Base-by-base conservation (phyloP, 2,329 filamentous ascomycete species). In the Exophiala alcalophila region DNA sequence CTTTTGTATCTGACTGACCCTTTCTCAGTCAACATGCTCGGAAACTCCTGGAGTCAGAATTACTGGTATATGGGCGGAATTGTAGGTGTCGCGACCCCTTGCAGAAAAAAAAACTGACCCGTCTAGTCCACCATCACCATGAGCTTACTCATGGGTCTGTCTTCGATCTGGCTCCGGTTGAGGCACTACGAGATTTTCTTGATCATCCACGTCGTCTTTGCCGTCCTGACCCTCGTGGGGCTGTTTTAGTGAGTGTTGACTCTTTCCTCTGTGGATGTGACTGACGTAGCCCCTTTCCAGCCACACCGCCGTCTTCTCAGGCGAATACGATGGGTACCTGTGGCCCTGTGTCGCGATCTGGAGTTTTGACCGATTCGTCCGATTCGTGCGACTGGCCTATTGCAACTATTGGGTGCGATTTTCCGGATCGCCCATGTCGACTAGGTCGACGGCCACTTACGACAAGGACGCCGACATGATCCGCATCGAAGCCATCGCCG, bases 291-390 rank as follows among this genome's bases (percentile, higher is more conserved):
- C 14, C 21, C 32, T 12, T 37, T 44, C 10, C 33, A 71, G 68
- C 43, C 73, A 76, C 39, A 69, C 71, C 0, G 59, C 65, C 3
- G 67, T 75, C 5, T 76, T 75, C 39, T 65, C 64, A 5, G 40
- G 36, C 14, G 66, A 70, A 43, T 77, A 73, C 53, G 68, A 74
- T 55, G 58, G 61, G 25, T 77, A 72, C 50, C 64, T 76, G 7
- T 77, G 72, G 66, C 68, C 70, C 2, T 65, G 68, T 9, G 65
- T 74, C 2, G 59, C 57, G 1, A 60, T 77, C 11, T 78, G 74
- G 74, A 30, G 58, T 2, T 56, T 71, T 15, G 74, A 78, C 49
- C 65, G 74, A 6, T 12, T 61, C 9, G 52, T 74, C 9, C 68
- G 74, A 4, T 27, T 70, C 1, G 37, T 64, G 5, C 66, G 73